Base-by-base conservation (phyloP, 2,329 filamentous ascomycete species). In the Pyrenochaeta sp. region DNA sequence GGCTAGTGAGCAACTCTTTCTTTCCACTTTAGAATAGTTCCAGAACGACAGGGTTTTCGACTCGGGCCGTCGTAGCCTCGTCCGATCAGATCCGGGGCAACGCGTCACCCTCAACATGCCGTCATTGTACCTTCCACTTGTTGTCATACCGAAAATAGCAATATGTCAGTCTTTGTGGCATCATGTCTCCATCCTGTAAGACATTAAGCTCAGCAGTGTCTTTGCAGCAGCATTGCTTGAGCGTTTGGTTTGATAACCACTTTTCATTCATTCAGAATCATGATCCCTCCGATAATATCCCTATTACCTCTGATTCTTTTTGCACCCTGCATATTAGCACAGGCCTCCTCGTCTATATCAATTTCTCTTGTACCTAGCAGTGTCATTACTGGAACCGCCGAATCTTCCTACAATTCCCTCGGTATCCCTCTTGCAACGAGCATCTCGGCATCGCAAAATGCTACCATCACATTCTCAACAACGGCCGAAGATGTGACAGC, bases 101-200 rank as follows among this genome's bases (percentile, higher is more conserved):
- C 57, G 63, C 58, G 57, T 65, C 40, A 42, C 25, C 15, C 40
- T 47, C 43, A 47, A 51, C 25, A 59, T 64, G 61, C 59, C 61
- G 64, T 66, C 66, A 67, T 67, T 50, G 65, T 50, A 42, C 57
- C 44, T 67, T 57, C 59, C 51, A 45, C 8, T 39, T n/a, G 24
- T 27, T 49, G 9, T 43, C 19, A 30, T 27, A 40, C 50, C 49
- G 54, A 58, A 49, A 57, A 50, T 43, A 54, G 42, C 13, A 37
- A n/a, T 13, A 54, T 2, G 28, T 27, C 27, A 5, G n/a, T 19
- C 8, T 47, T 22, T 22, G 27, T 10, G 8, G 22, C 40, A 15
- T 13, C 42, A 37, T 24, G 15, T 25, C 32, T 25, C 28, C 12
- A 32, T 37, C 22, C 24, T 24, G 25, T 40, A 8, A 51, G 22